phyloP scores from a whole-genome alignment of 495 filamentous ascomycete species.

The Talaromyces thailandensis region DNA sequence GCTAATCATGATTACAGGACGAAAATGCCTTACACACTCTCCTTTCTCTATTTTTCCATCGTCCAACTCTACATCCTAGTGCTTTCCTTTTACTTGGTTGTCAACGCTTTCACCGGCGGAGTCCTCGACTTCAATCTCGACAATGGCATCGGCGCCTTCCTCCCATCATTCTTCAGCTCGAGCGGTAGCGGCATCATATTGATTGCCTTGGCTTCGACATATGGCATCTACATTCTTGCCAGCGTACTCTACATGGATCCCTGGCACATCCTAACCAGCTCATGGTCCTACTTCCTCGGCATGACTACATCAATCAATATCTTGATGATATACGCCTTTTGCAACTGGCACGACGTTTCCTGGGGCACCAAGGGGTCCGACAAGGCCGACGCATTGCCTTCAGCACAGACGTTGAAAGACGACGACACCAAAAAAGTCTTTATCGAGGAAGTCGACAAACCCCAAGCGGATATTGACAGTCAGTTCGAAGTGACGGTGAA shows the following conservation, averaged over 20 bases:
- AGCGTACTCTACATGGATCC: constrained; percentile 98
- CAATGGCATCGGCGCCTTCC: constrained; percentile 39
- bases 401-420: constrained; percentile 73
- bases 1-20: constrained; percentile 37
- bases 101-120: constrained; percentile 59
- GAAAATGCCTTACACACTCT: constrained; percentile 78
- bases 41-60: constrained; percentile 76
- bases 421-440: constrained; percentile 69
- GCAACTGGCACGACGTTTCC: constrained; percentile 99
- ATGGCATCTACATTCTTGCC: constrained; percentile 95
- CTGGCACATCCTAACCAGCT: constrained; percentile 99
- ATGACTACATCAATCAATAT: constrained; percentile 99
- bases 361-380: constrained; percentile 99
- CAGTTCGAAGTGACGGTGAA: constrained; percentile 95
- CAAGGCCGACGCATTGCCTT: constrained; percentile 89
- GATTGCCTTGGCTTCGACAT: constrained; percentile 85
- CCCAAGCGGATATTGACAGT: constrained; percentile 95
- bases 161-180: constrained; percentile 72
- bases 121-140: constrained; percentile 45
- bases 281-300: constrained; percentile 82
- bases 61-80: constrained; percentile 89
- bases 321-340: constrained; percentile 95
- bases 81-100: constrained; percentile 78
- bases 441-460: constrained; percentile 91
- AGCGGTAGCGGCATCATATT: constrained; percentile 76